These are phyloP conservation scores for Malus fusca DNA, from an alignment of 306 rosid genomes.

Conservation along the genomic window DNA sequence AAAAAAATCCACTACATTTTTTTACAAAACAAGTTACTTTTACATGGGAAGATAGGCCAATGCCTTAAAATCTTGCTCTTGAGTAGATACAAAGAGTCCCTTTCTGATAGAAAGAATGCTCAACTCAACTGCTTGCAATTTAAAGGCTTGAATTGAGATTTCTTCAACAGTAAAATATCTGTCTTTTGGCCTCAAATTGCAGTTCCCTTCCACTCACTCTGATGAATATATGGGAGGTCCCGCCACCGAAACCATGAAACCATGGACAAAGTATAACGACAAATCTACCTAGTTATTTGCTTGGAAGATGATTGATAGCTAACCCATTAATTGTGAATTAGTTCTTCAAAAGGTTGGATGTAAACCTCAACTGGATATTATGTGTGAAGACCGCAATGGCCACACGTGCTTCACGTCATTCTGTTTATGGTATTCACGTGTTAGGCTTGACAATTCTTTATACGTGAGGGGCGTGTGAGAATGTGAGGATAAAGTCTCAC, in stretches of 20 bases:
- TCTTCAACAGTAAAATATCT: too few relatives aligned
- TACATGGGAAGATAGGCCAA: background rate
- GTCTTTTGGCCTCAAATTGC: too few relatives aligned
- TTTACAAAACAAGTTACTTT: background rate
- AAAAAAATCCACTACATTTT: background rate
- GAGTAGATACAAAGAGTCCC: constrained; percentile 29
- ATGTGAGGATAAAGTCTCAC: too few relatives aligned
- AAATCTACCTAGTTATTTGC: background rate
- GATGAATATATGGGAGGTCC: too few relatives aligned
- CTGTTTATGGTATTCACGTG: too few relatives aligned
- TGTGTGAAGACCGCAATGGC: too few relatives aligned
- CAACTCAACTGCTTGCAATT: constrained; percentile 14
- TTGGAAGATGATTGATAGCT: background rate
- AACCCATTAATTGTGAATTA: background rate
- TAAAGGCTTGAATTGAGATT: background rate
- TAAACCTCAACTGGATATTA: background rate
- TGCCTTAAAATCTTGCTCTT: constrained; percentile 1
- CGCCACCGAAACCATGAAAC: background rate
- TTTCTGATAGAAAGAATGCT: constrained; percentile 19
- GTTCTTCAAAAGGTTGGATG: background rate
- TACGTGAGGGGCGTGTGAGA: too few relatives aligned
- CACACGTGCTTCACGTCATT: too few relatives aligned
- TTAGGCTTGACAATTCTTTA: too few relatives aligned
- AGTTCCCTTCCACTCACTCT: too few relatives aligned
- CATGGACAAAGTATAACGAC: background rate